Evolutionary conservation across 2,329 filamentous ascomycete species (phyloP), one percentile per base, ranked within the genome.

Genomic region (Sodiomyces alkalinus): DNA sequence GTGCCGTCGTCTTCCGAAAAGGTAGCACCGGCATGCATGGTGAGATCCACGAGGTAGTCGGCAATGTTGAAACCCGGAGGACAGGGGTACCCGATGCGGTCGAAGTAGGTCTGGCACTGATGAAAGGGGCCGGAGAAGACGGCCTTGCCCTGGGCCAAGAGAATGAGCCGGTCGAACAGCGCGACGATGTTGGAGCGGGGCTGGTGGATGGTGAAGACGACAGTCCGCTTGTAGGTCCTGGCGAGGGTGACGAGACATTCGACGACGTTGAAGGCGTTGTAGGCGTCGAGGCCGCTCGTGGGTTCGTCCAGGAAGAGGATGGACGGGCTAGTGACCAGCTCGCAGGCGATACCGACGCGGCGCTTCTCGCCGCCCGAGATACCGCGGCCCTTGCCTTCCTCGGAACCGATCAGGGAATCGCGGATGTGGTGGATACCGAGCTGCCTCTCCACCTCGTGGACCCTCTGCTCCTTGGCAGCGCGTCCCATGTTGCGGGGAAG

Each of bases 1-100:
- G 58, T 51, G 10, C 67, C 68, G 31, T 76, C 70, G 19, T 76
- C 68, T 31, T 72, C 65, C 3, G 70, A 56, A 6, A 66, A 58
- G 13, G 62, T 68, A 24, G 65, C 62, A 33, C 80, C 72, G 15
- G 85, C 86, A 49, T 98, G 90, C 87, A 98, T 96, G 0, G 90
- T 96, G 22, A 98, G 64, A 49, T 98, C 90, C 17, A 98, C 86
- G 5, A 98, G 69, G 46, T 94, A 98, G 50, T 98, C 90, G 4
- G 90, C 90, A 52, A 98, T 96, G 45, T 98, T 98, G 67, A 96
- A 98, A 3, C 92, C 92, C 15, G 86, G 79, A 8, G 90, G 90
- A 46, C 92, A 98, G 27, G 80, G 64, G 50, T 94, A 98, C 23
- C 90, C 92, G 35, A 93, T 76, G 26, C 74, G 68, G 45, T 94